Percentiles rank a stretch among this genome's conserved stretches.
Conservation (phyloP, 768 basidiomycete species). For the Panaeolus papilionaceus region DNA sequence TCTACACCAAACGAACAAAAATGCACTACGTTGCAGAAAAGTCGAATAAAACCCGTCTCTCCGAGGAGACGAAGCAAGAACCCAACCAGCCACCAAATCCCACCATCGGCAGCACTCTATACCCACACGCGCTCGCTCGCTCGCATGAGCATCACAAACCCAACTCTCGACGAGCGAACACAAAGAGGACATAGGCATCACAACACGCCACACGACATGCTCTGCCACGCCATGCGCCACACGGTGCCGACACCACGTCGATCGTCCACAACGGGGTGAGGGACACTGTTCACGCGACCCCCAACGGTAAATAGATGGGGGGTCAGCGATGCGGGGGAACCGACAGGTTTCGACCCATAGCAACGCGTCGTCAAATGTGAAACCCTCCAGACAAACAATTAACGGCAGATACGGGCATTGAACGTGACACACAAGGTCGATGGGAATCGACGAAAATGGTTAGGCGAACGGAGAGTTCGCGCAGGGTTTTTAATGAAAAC, state of each 20-base stretch:
- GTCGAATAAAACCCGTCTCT: not conserved
- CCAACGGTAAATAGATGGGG: not conserved
- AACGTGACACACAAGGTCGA: not conserved
- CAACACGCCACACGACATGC: not conserved
- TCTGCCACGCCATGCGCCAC: slow-evolving; percentile 5
- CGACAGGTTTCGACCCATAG: not conserved
- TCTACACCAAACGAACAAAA: not conserved
- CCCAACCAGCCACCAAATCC: not conserved
- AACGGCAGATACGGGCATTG: not conserved
- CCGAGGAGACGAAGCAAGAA: not conserved
- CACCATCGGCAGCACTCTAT: slow-evolving; percentile 5
- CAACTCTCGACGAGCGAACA: too few relatives aligned
- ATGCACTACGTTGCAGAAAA: not conserved
- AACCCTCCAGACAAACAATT: not conserved
- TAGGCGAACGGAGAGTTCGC: slow-evolving; percentile 9
- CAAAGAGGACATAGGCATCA: not conserved
- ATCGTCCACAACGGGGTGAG: not conserved
- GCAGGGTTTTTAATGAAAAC: slow-evolving; percentile 9
- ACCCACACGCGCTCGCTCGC: slow-evolving; percentile 1
- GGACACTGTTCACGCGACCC: not conserved
- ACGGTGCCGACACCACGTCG: slow-evolving; percentile 11
- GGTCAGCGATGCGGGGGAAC: not conserved
- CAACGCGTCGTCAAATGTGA: not conserved
- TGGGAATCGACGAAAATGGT: not conserved
- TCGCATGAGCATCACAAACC: not conserved